Evolutionary conservation across 768 basidiomycete species (phyloP).

Genomic region (Pleurotus giganteus): DNA sequence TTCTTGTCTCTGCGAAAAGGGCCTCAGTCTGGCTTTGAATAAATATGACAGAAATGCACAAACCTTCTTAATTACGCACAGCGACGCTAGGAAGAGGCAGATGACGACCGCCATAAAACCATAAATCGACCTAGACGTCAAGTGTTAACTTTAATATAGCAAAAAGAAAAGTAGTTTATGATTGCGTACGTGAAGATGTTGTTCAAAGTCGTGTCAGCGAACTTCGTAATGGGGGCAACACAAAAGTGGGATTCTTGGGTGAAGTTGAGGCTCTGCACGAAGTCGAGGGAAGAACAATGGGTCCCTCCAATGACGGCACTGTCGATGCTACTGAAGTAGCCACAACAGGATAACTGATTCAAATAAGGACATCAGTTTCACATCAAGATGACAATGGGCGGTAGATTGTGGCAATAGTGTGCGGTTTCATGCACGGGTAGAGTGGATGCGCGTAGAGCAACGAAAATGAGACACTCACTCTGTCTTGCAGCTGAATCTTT

Average conservation of each 20-base stretch:
- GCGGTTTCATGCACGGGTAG: neutral
- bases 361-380: neutral
- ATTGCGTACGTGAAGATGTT: constrained; percentile 76
- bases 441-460: neutral
- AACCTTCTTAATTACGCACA: constrained; percentile 85
- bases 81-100: constrained; percentile 71
- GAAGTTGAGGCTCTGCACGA: constrained; percentile 39
- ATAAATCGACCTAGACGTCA: constrained; percentile 49
- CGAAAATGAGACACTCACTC: constrained; percentile 40
- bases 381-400: neutral
- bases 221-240: constrained; percentile 63
- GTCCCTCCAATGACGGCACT: constrained; percentile 55
- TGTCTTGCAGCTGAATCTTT: constrained; percentile 66
- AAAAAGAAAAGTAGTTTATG: constrained; percentile 1
- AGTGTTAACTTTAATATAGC: neutral
- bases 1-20: constrained; percentile 60
- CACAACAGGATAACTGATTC: constrained; percentile 78
- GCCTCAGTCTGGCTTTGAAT: constrained; percentile 4
- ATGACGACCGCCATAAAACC: constrained; percentile 83
- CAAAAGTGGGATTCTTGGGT: constrained; percentile 54
- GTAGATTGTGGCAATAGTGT: neutral
- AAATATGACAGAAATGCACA: neutral
- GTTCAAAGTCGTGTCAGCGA: constrained; percentile 73
- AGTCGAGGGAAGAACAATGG: constrained; percentile 51
- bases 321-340: constrained; percentile 74